phyloP scores from a whole-genome alignment of 2,329 filamentous ascomycete species.

The Emergomyces orientalis region DNA sequence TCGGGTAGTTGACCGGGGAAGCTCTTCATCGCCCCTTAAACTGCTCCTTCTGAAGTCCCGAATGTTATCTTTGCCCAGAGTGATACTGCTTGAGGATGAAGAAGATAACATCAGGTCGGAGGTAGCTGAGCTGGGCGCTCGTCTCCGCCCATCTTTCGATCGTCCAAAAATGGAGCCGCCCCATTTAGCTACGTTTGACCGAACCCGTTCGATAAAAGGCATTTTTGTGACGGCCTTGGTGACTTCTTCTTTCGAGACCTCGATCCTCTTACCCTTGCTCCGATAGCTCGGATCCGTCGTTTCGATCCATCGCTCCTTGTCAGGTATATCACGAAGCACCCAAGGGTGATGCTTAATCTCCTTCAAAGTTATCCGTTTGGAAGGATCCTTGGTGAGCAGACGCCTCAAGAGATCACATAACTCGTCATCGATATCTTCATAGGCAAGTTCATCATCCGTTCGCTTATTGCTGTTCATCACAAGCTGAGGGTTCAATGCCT shows the following conservation, averaged over 20 bases:
- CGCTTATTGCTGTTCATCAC: constrained; percentile 58
- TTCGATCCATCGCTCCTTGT: constrained; percentile 76
- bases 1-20: constrained; percentile 29
- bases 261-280: constrained; percentile 72
- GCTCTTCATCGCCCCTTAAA: constrained; percentile 48
- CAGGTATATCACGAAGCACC: constrained; percentile 69
- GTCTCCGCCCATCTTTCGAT: constrained; percentile 39
- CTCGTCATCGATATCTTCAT: constrained; percentile 75
- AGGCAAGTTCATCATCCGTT: constrained; percentile 66
- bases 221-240: constrained; percentile 83
- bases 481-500: constrained; percentile 39
- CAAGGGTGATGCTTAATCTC: constrained; percentile 93
- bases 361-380: constrained; percentile 75
- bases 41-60: constrained; percentile 45
- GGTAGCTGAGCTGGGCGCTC: constrained; percentile 46
- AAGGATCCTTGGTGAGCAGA: constrained; percentile 81
- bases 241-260: constrained; percentile 85
- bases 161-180: constrained; percentile 45
- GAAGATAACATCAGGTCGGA: constrained; percentile 47
- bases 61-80: constrained; percentile 44
- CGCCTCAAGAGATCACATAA: constrained; percentile 68
- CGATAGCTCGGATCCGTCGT: constrained; percentile 78
- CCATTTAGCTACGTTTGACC: constrained; percentile 64
- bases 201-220: constrained; percentile 74
- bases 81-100: constrained; percentile 47